Evolutionary conservation across 225 moss, liverwort and hornwort species (phyloP), one percentile per base, ranked within the genome.

Genomic region (Pleurozium schreberi): DNA sequence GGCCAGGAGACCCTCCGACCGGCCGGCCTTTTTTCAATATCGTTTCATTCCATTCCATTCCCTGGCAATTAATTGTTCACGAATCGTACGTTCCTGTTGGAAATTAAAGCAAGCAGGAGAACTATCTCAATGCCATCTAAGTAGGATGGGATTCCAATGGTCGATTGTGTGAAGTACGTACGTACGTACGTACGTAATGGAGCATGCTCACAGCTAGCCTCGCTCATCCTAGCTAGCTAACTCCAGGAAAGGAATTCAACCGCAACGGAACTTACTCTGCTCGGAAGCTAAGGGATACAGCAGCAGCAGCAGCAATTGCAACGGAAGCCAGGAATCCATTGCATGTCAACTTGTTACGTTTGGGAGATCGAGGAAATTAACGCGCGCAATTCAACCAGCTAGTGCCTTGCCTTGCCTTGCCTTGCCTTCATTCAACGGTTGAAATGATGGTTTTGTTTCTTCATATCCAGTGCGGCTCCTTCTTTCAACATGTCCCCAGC

Each of bases 401-500:
- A 9, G 11, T 45, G 31, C 57, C 42, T 42, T 30, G 31, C 63
- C 65, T 34, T 62, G 33, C 47, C 47, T 42, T 16, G 20, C 43
- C 43, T 33, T 28, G 62, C 62, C 62, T 62, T 62, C 25, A 11
- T 14, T 89, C 85, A 92, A 78, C 91, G 91, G 59, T 43, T 84
- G 61, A 82, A 89, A 78, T 85, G 91, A 50, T 85, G 89, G 84
- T 95, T 95, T 81, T 97, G 97, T 84, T 93, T 96, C 91, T 97
- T 97, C 93, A 93, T 87, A 75, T 98, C 98, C 26, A 98, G 93
- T 52, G 94, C 94, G 12, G 98, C 95, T 42, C 98, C 98, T 89
- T 96, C 98, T 88, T 97, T 97, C 36, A 98, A 79, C 98, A 98
- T 98, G 90, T 98, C 97, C 6, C 94, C 93, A 19, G 98, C 95